phyloP scores from a whole-genome alignment of 306 rosid species.

The Mimosa bimucronata region DNA sequence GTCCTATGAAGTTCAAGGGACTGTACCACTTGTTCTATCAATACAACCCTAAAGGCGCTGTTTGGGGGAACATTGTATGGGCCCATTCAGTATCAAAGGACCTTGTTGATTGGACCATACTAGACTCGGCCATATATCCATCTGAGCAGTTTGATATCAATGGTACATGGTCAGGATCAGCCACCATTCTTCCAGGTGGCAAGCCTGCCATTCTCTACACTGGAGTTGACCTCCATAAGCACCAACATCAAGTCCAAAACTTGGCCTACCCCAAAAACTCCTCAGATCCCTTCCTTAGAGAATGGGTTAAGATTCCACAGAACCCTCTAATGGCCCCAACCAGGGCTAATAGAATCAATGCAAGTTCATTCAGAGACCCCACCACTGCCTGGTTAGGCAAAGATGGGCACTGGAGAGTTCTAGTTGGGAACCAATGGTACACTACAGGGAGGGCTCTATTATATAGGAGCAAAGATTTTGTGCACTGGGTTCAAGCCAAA shows the following conservation, averaged over 20 bases:
- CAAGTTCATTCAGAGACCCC: slow-evolving; percentile 80
- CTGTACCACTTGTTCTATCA: slow-evolving; percentile 80
- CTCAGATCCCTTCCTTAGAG: slow-evolving; percentile 69
- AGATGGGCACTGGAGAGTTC: slow-evolving; percentile 63
- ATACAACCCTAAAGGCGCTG: slow-evolving; percentile 70
- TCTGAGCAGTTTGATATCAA: slow-evolving; percentile 65
- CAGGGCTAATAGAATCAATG: slow-evolving; percentile 46
- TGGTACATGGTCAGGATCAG: slow-evolving; percentile 91
- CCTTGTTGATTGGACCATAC: slow-evolving; percentile 79
- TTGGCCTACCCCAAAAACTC: slow-evolving; percentile 65
- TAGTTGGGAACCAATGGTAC: slow-evolving; percentile 55
- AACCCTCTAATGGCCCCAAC: slow-evolving; percentile 74
- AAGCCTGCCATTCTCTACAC: slow-evolving; percentile 75
- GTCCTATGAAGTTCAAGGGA: slow-evolving; percentile 66
- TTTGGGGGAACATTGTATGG: slow-evolving; percentile 89
- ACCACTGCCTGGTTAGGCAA: too few relatives aligned
- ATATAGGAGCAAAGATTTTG: slow-evolving; percentile 63
- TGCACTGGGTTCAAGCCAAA: slow-evolving; percentile 57
- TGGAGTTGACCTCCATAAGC: slow-evolving; percentile 63
- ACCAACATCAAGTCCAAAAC: slow-evolving; percentile 69
- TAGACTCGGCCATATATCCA: slow-evolving; percentile 65
- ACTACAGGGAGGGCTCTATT: slow-evolving; percentile 61
- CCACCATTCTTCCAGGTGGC: slow-evolving; percentile 59
- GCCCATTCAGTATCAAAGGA: slow-evolving; percentile 87
- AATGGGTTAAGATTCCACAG: slow-evolving; percentile 62